Evolutionary conservation across 306 rosid genomes (phyloP), one percentile per base, ranked within the genome.

Genomic region (Pachyrhizus erosus): DNA sequence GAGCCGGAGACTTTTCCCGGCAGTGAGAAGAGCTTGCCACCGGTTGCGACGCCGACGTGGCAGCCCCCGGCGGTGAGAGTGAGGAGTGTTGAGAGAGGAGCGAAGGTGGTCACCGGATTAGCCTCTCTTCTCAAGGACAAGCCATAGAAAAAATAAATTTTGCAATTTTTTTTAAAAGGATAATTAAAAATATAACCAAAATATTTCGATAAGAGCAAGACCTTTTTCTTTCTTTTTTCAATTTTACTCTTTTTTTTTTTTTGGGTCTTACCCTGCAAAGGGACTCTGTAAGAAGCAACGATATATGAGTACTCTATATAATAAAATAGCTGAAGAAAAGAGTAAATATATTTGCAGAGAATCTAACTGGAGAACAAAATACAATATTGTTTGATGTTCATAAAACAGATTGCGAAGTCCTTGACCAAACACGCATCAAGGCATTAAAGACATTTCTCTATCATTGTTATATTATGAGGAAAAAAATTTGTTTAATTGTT

Each of bases 1-100:
- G 86, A 43, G 31, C 10, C 51, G 1, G 79, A 51, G 49, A 73
- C 34, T 43, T 31, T 15, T 64, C 0, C 82, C 40, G 77, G 46
- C 26, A 86, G 57, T 17, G 89, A 71, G 55, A 79, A 39, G 33
- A 62, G 42, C 51, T 46, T 51, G 24, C 26, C 64, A 49, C 76
- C 67, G 69, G 72, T 76, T 31, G 70, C 5, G 77, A 55, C 11
- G 31, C 66, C 83, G 45, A 7, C 88, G 72, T 96, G 99, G 99
- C 87, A 92, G 58, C 91, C 89, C 7, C 99, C 99, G 87, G 99
- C 96, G 82, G 76, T 96, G 39, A 93, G 84, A 83, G 98, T 92
- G 57, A 96, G 88, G 90, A 90, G 96, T 78, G 70, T 86, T 3
- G 98, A 91, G 77, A 91, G 90, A 85, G 96, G 96, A 55, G 69